Base-by-base conservation (phyloP, 2,329 filamentous ascomycete species). In the Colletotrichum destructivum region DNA sequence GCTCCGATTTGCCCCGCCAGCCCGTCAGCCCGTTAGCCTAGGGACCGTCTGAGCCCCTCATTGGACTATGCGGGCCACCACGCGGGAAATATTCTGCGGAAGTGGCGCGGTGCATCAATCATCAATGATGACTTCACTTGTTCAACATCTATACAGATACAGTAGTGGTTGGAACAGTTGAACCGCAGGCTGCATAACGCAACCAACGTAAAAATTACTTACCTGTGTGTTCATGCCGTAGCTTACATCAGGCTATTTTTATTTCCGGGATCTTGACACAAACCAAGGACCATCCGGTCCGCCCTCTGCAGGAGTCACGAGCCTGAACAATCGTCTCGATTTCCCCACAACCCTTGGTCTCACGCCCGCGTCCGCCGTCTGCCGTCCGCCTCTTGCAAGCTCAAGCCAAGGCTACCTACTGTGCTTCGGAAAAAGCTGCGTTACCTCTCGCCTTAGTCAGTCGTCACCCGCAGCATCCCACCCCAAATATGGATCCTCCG, bases 111-210 rank as follows among this genome's bases (percentile, higher is more conserved):
- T 26, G 26, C 26, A 26, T 26, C 26, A 26, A 26, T 26, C 26
- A 26, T 26, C 26, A 26, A 68, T 69, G 18, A 69, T 63, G 69
- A 71, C 69, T 62, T 71, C 64, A 63, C 38, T 26, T 49, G 38
- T 35, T 26, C 26, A 26, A 26, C 26, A 26, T 26, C 26, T 26
- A 26, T 26, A 26, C 26, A 26, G 26, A 26, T 26, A 26, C 26
- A 26, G 26, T 26, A 26, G 26, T n/a, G 26, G 44, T 7, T 18
- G n/a, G 18, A 46, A 63, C 57, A 21, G 44, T 35, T 49, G 42
- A 49, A 31, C 59, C 26, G 26, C 8, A 31, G 5, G 5, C 31
- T 31, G 9, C 31, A 31, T 31, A 55, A 38, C 52, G n/a, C 16
- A 23, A 51, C 7, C 31, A 57, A 38, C 16, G 51, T 64, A 18